phyloP scores from a whole-genome alignment of 1,284 basidiomycete genomes.

The Wallemia mellicola region DNA sequence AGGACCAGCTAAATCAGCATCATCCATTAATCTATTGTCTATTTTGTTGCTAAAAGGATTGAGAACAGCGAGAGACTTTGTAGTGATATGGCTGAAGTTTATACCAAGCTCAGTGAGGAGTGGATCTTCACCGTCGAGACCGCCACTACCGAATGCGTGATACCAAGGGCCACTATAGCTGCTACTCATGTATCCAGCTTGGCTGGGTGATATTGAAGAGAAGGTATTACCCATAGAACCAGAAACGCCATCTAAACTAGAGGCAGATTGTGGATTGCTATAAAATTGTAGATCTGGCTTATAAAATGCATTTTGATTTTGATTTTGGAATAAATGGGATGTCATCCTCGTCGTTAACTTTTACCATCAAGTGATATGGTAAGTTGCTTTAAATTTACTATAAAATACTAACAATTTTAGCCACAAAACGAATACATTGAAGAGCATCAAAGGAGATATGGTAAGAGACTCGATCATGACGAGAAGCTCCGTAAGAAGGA shows the following conservation, averaged over 20 bases:
- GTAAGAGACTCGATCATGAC: constrained; percentile 17
- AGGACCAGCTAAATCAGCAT: constrained; percentile 89
- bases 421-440: constrained; percentile 63
- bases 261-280: not conserved
- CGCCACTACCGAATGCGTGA: not conserved
- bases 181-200: not conserved
- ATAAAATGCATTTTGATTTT: not conserved
- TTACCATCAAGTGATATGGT: not conserved
- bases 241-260: not conserved
- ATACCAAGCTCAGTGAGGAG: constrained; percentile 56
- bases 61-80: constrained; percentile 78
- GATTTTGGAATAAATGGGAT: not conserved
- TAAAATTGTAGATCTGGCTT: not conserved
- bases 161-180: not conserved
- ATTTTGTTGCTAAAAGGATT: constrained; percentile 53
- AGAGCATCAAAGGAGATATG: constrained; percentile 25
- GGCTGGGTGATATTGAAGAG: not conserved
- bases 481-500: constrained; percentile 45
- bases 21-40: constrained; percentile 94
- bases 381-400: not conserved
- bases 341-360: not conserved
- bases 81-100: constrained; percentile 81
- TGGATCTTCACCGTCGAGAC: not conserved
- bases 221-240: not conserved
- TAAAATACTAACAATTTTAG: not conserved